These are phyloP conservation scores for Planoprotostelium fungivorum DNA, from an alignment of 78 protist species.

Conservation along the genomic window DNA sequence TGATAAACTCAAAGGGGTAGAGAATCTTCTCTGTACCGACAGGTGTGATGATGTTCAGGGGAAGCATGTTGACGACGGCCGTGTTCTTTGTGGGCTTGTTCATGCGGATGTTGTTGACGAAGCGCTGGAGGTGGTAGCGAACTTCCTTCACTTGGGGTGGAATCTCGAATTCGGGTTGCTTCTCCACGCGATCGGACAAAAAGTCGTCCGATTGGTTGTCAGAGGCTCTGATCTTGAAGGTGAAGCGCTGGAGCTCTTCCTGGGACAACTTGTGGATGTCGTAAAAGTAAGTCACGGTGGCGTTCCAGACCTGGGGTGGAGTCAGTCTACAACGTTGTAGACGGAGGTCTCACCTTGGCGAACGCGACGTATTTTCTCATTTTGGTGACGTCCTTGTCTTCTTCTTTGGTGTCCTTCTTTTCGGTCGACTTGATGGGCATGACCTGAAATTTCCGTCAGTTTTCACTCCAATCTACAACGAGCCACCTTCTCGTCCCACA, in stretches of 20 bases:
- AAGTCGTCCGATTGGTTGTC: background rate
- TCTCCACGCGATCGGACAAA: background rate
- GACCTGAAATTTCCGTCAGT: too few species aligned
- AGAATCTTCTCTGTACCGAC: background rate
- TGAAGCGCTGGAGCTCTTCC: background rate
- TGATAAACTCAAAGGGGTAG: constrained; percentile 1
- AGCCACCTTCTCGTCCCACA: background rate
- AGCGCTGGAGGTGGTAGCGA: background rate
- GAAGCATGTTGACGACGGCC: background rate
- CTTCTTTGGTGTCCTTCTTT: background rate
- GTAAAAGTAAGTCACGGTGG: background rate
- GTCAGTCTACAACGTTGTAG: too few species aligned
- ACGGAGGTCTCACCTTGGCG: too few species aligned
- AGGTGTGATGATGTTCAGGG: background rate
- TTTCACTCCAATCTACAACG: too few species aligned
- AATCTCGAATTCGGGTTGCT: background rate
- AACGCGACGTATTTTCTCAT: background rate
- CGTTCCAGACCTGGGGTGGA: background rate
- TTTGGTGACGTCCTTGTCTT: background rate
- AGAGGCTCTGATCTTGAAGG: background rate
- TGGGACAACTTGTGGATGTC: background rate
- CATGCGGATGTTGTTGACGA: background rate
- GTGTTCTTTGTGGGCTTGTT: background rate
- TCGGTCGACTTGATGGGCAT: background rate
- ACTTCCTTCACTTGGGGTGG: background rate